Evolutionary conservation across 2,329 filamentous ascomycete genomes (phyloP).

Genomic region (Cercospora sojina): DNA sequence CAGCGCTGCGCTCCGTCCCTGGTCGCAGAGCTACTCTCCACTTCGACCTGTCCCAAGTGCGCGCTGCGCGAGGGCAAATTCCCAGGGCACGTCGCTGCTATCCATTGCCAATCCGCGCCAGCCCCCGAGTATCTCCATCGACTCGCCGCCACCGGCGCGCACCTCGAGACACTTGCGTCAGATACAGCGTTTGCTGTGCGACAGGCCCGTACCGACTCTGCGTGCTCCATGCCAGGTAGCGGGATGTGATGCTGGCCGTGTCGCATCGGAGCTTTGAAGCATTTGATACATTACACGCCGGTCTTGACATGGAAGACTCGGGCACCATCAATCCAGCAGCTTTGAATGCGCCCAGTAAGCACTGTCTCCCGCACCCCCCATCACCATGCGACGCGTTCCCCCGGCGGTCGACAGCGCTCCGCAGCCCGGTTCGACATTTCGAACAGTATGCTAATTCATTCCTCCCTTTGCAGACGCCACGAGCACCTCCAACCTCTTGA

Average conservation of each 20-base stretch:
- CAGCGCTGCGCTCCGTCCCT: slow-evolving; percentile 26
- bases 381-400: slow-evolving; percentile 26
- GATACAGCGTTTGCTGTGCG: slow-evolving; percentile 28
- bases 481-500: slow-evolving; percentile 45
- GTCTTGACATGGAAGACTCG: slow-evolving; percentile 63
- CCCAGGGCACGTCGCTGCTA: slow-evolving; percentile 8
- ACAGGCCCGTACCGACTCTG: slow-evolving; percentile 21
- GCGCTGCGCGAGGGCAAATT: slow-evolving; percentile 15
- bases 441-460: not conserved
- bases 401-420: not conserved
- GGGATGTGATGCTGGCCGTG: slow-evolving; percentile 42
- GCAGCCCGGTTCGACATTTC: not conserved
- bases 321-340: slow-evolving; percentile 89
- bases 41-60: slow-evolving; percentile 12
- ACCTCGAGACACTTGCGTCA: slow-evolving; percentile 26
- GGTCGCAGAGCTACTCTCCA: slow-evolving; percentile 22
- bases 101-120: slow-evolving; percentile 20
- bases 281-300: slow-evolving; percentile 32
- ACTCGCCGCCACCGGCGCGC: slow-evolving; percentile 35
- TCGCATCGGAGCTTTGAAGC: slow-evolving; percentile 36
- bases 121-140: slow-evolving; percentile 30
- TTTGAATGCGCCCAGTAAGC: slow-evolving; percentile 73
- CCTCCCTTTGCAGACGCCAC: slow-evolving; percentile 8
- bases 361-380: slow-evolving; percentile 11
- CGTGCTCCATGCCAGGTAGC: slow-evolving; percentile 29